Evolutionary conservation across 352 stramenopile species (phyloP).

Genomic region (Phytophthora pseudosyringae): DNA sequence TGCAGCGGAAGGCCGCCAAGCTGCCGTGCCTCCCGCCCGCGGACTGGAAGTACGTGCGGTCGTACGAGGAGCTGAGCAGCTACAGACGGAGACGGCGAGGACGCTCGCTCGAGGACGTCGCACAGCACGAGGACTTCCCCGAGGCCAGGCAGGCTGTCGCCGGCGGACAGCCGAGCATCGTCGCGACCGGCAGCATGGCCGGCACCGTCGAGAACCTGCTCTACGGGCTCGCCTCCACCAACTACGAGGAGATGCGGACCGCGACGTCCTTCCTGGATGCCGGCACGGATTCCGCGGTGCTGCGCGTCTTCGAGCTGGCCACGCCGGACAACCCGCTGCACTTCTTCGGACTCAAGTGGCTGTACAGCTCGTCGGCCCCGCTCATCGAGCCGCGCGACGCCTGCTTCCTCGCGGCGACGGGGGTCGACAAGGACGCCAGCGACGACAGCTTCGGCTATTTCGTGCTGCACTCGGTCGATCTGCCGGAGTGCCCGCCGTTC

Average conservation of each 20-base stretch:
- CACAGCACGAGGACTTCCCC: constrained; percentile 26
- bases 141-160: constrained; percentile 20
- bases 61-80: constrained; percentile 47
- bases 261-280: constrained; percentile 36
- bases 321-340: constrained; percentile 38
- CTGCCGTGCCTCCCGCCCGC: constrained; percentile 35
- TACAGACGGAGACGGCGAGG: constrained; percentile 34
- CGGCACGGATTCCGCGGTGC: constrained; percentile 36
- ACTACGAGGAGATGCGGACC: constrained; percentile 39
- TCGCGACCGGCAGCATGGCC: constrained; percentile 43
- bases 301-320: constrained; percentile 38
- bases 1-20: constrained; percentile 18
- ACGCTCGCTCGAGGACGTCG: constrained; percentile 22
- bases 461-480: constrained; percentile 43
- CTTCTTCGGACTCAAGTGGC: constrained; percentile 51
- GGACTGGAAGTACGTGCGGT: constrained; percentile 51
- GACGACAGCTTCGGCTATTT: constrained; percentile 44
- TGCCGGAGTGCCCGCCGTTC: constrained; percentile 43
- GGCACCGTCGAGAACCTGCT: constrained; percentile 44
- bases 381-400: constrained; percentile 40
- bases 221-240: constrained; percentile 34
- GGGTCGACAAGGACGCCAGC: constrained; percentile 33
- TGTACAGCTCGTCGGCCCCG: constrained; percentile 27
- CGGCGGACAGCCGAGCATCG: constrained; percentile 38
- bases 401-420: constrained; percentile 39